Base-by-base conservation (phyloP, 305 asterid species). In the Fraxinus albicans region DNA sequence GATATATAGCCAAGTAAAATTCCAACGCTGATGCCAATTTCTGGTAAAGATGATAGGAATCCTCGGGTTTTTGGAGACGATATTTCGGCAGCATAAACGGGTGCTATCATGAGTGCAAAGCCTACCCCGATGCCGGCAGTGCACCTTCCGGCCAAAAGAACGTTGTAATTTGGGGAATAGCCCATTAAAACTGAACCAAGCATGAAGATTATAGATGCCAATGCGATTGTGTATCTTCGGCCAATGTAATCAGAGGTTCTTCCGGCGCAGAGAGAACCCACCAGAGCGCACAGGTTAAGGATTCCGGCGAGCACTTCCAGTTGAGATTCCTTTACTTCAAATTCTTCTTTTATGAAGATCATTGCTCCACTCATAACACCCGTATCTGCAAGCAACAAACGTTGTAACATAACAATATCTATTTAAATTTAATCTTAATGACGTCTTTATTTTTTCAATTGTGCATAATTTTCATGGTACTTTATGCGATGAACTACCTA, bases 311-410 rank as follows among this genome's bases (percentile, higher is more conserved):
- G 85, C 29, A 94, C 81, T 83, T 91, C 94, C 3, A 92, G 77
- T 78, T 89, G 92, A 3, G 83, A 67, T 76, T 94, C 97, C 33
- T 86, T 84, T 15, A 94, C 47, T 2, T 53, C 31, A 85, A 94
- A 93, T 80, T 94, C 98, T 34, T 94, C 91, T 77, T 89, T 89
- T 34, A 94, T 92, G 78, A 88, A 94, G 6, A 94, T 88, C 95
- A 94, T 91, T 74, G 98, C 98, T 47, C 98, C 98, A 76, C 98
- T 94, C 91, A 94, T 91, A 67, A 94, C 95, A 7, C 98, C 98
- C 1, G 98, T 94, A 76, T 94, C 98, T 94, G 86, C 73, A 83
- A 76, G 35, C 4, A 44, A 23, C 4, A 19, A 79, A 53, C 55
- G 4, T 3, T 4, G 9, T 1, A 65, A 47, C 21, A 76, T 65